phyloP scores from a whole-genome alignment of 2,329 filamentous ascomycete species.

The Nothophaeocryptopus gaeumannii region DNA sequence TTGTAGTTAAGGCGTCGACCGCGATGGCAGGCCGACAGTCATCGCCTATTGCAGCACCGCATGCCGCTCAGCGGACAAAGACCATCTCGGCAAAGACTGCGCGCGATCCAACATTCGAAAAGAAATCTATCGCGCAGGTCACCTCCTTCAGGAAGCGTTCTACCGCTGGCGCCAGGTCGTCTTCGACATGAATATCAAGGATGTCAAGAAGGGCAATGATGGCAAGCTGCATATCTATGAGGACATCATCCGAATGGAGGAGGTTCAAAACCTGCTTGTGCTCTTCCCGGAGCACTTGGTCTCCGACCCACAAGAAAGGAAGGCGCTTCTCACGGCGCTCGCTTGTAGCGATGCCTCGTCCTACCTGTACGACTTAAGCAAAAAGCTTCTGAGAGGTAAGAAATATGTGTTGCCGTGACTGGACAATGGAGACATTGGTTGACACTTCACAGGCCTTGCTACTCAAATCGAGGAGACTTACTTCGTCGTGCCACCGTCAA shows the following conservation, averaged over 20 bases:
- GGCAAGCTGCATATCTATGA: not conserved
- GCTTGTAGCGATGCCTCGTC: not conserved
- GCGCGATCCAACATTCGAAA: slow-evolving; percentile 7
- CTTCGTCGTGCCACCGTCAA: not conserved
- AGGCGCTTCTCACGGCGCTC: not conserved
- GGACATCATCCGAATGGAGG: not conserved
- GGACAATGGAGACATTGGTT: too few species aligned
- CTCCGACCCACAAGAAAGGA: not conserved
- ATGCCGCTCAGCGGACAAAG: not conserved
- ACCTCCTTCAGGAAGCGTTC: not conserved
- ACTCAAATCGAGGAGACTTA: slow-evolving; percentile 3
- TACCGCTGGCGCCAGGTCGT: not conserved
- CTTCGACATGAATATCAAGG: not conserved
- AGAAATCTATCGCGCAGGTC: not conserved
- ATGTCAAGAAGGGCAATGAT: not conserved
- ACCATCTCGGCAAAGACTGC: too few species aligned
- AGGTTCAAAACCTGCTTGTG: not conserved
- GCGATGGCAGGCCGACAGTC: not conserved
- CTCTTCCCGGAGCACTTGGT: not conserved
- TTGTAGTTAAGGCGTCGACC: not conserved
- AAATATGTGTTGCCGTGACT: too few species aligned
- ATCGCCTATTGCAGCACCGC: not conserved
- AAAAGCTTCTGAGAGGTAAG: slow-evolving; percentile 1
- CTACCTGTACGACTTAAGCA: not conserved
- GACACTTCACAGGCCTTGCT: too few species aligned